Conservation (phyloP, 129 eudicot species). For the Chrysanthemum seticuspe region DNA sequence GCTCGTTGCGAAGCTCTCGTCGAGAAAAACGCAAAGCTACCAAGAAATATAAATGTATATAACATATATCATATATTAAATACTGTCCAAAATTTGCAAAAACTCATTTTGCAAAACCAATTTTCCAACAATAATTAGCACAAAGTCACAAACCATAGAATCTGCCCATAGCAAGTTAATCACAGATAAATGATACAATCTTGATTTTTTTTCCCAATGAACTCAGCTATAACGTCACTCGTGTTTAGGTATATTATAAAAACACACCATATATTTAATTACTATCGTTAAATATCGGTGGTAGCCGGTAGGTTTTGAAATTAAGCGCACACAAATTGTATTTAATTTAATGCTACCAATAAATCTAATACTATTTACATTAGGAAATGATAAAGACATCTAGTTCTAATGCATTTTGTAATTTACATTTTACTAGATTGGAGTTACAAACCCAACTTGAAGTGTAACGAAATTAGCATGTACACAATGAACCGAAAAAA, state of each 20-base stretch:
- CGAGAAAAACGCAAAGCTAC: too few species aligned
- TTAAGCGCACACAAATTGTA: slow-evolving; percentile 8
- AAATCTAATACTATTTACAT: not conserved
- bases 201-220: not conserved
- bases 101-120: too few species aligned
- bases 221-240: slow-evolving; percentile 14
- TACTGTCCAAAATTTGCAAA: too few species aligned
- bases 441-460: not conserved
- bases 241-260: slow-evolving; percentile 7
- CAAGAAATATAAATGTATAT: too few species aligned
- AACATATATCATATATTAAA: too few species aligned
- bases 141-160: too few species aligned
- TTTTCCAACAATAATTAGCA: too few species aligned
- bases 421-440: slow-evolving; percentile 18
- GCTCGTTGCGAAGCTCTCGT: too few species aligned
- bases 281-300: not conserved
- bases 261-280: slow-evolving; percentile 4
- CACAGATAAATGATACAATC: too few species aligned
- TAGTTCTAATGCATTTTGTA: slow-evolving; percentile 5
- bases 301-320: slow-evolving; percentile 17
- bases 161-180: too few species aligned
- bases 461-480: not conserved
- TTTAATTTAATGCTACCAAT: slow-evolving; percentile 20
- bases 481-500: not conserved
- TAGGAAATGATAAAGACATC: not conserved